Evolutionary conservation across 2,329 filamentous ascomycete genomes (phyloP), one percentile per base, ranked within the genome.

Genomic region (Fusarium xylarioides): DNA sequence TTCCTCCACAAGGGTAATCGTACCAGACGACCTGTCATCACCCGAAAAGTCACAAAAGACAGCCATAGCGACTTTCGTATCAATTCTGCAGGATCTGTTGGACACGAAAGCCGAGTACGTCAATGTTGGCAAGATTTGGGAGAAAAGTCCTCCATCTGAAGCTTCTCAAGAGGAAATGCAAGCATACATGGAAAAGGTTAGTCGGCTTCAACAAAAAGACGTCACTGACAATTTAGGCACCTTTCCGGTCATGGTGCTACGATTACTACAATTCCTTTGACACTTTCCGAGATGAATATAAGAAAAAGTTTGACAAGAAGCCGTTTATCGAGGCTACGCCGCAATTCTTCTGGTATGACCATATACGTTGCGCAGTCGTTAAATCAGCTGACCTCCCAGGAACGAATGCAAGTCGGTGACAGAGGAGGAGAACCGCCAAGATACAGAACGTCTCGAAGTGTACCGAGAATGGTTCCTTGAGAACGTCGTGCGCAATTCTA

Each of bases 381-480:
- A 8, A 5, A 10, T 14, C 9, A 26, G 28, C 60, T 74, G 21
- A 74, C 71, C 21, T 34, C 15, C 9, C 66, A 74, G 79, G 57
- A 40, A 69, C 10, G 52, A 77, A 46, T 79, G 79, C 64, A 52
- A 73, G 4, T 47, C 34, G 2, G 28, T 40, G 6, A 70, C 71
- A 30, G 42, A 67, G 15, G 30, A 49, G 23, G 53, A 74, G 32
- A 49, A 56, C 47, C 26, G 7, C 1, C 8, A 72, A 11, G 66
- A 79, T 37, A 47, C 66, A 35, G 21, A 60, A 34, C 78, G 79
- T 21, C 68, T 83, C 7, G 46, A 67, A 4, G 65, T 79, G 4
- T 82, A 81, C 53, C 74, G 67, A 14, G 50, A 68, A 26, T 83
- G 82, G 82, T 82, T 83, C 63, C 55, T 71, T 26, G 26, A 76